A percentile compares a stretch with the other conserved stretches of the same genome.
These are phyloP conservation scores for Catharanthus roseus DNA, from an alignment of 257 asterid genomes.

Conservation along the genomic window DNA sequence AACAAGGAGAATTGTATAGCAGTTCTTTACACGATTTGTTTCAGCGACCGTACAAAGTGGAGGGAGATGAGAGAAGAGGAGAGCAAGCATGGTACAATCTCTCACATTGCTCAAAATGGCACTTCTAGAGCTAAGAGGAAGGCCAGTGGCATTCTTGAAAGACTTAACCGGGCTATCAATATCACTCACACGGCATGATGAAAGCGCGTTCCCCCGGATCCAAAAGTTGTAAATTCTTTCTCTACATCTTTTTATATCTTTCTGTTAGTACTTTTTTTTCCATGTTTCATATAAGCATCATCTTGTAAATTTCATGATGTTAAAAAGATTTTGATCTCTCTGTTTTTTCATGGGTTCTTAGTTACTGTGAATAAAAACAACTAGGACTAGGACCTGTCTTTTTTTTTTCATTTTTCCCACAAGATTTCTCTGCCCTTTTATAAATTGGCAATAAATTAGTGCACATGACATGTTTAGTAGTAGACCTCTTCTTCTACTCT, in stretches of 20 bases:
- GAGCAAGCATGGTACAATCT: slow-evolving; percentile 40
- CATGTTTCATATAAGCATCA: slow-evolving; percentile 21
- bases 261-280: slow-evolving; percentile 11
- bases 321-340: slow-evolving; percentile 40
- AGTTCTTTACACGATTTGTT: slow-evolving; percentile 51
- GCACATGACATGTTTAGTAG: slow-evolving; percentile 38
- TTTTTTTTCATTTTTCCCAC: too few relatives aligned
- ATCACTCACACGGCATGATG: slow-evolving; percentile 66
- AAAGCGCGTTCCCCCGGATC: slow-evolving; percentile 1
- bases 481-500: slow-evolving; percentile 2
- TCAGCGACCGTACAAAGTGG: slow-evolving; percentile 58
- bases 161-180: slow-evolving; percentile 43
- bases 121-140: slow-evolving; percentile 84
- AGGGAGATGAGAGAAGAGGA: slow-evolving; percentile 74
- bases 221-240: slow-evolving; percentile 82
- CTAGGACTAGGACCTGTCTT: too few relatives aligned
- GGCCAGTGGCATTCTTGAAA: slow-evolving; percentile 70
- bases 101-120: slow-evolving; percentile 62
- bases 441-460: slow-evolving; percentile 24
- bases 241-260: slow-evolving; percentile 30
- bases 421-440: slow-evolving; percentile 9
- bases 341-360: slow-evolving; percentile 25
- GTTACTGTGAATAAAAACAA: slow-evolving; percentile 42
- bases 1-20: slow-evolving; percentile 75
- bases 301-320: slow-evolving; percentile 40